A percentile compares a stretch with the other conserved stretches of the same genome.
phyloP scores from a whole-genome alignment of 2,329 filamentous ascomycete species.

The Cladosporium sphaerospermum region DNA sequence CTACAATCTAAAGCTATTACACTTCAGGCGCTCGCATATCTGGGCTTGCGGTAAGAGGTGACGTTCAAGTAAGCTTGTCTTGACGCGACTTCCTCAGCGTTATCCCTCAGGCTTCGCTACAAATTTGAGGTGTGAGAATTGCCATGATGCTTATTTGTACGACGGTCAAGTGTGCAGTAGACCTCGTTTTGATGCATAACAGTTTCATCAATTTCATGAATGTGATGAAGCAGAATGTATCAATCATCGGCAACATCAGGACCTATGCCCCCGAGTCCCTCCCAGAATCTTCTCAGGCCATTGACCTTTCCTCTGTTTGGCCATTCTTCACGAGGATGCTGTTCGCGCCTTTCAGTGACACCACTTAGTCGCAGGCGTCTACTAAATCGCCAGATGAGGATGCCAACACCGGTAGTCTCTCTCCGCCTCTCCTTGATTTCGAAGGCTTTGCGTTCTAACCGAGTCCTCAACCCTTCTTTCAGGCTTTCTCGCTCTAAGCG shows the following conservation, averaged over 20 bases:
- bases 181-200: no score
- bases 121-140: no score
- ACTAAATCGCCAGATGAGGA: constrained; percentile 36
- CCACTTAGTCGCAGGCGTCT: constrained; percentile 38
- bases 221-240: no score
- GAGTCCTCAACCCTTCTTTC: constrained; percentile 59
- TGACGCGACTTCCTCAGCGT: not conserved
- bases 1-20: no score
- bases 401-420: constrained; percentile 35
- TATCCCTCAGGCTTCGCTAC: no score
- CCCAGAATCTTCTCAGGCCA: constrained; percentile 60
- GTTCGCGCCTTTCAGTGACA: not conserved
- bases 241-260: not conserved
- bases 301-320: constrained; percentile 35
- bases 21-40: no score
- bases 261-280: constrained; percentile 39
- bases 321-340: constrained; percentile 9
- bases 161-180: no score
- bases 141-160: no score
- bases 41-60: not conserved
- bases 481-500: constrained; percentile 61
- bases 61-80: constrained; percentile 6
- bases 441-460: constrained; percentile 47
- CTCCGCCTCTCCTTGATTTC: constrained; percentile 32
- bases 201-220: no score